Evolutionary conservation across 2,329 filamentous ascomycete genomes (phyloP), one percentile per base, ranked within the genome.

Genomic region (Sphaceloma murrayae): DNA sequence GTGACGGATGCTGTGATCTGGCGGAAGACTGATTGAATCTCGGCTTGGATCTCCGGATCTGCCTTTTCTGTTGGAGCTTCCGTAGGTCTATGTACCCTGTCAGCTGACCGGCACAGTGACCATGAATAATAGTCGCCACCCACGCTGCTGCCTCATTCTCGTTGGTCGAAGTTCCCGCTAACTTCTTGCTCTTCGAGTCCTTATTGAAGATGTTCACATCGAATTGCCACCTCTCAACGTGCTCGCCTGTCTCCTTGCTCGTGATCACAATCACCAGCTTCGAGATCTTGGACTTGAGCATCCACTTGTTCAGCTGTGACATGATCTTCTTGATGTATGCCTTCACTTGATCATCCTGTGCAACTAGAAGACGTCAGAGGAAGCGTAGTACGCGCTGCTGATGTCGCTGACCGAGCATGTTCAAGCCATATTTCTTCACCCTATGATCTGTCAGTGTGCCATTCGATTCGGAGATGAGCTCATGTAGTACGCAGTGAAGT

Each of bases 261-360:
- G 89, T 95, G 54, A 98, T 88, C 36, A 98, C 91, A 43, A 98
- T 83, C 48, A 98, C 88, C 9, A 98, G 78, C 65, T 94, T 95
- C 43, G 85, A 93, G 61, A 98, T 95, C 67, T 98, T 96, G 62
- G 88, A 86, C 56, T 83, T 85, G 43, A 87, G 74, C 87, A 96
- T 96, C 91, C 91, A 98, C 62, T 85, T 86, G 68, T 93, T 89
- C 47, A 98, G 77, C 66, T 98, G 91, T 19, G 80, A 81, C 88
- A 95, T 98, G 68, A 98, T 96, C 67, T 93, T 94, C 66, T 94
- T 95, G 72, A 98, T 94, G 67, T 98, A 98, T 22, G 88, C 86
- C 66, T 94, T 94, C 61, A 98, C 91, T 67, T 98, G 89, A 69
- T 96, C 91, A 62, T 98, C 91, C 51, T 87, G 78, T 22, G 89